phyloP scores from a whole-genome alignment of 164 flowering plant genomes.

The Kingdonia uniflora region DNA sequence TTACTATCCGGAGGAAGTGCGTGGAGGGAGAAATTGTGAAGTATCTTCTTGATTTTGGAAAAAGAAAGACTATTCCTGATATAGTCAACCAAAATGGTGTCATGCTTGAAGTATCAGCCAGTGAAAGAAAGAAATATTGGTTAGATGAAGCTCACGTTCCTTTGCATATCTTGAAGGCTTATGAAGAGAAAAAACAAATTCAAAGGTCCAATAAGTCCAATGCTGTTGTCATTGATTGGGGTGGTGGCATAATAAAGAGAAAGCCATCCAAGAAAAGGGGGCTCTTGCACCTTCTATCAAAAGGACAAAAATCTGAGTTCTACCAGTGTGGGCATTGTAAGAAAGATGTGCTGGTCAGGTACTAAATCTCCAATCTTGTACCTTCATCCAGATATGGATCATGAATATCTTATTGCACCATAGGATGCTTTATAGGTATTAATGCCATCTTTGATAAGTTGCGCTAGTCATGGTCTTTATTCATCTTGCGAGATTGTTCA shows the following conservation, averaged over 20 bases:
- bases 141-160: slow-evolving; percentile 74
- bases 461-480: too few relatives aligned
- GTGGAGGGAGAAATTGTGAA: slow-evolving; percentile 41
- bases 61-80: slow-evolving; percentile 75
- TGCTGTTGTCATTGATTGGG: slow-evolving; percentile 21
- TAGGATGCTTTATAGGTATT: too few relatives aligned
- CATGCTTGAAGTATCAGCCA: slow-evolving; percentile 48
- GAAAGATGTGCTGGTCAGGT: slow-evolving; percentile 73
- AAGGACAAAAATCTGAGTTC: slow-evolving; percentile 46
- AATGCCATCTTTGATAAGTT: too few relatives aligned
- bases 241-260: slow-evolving; percentile 16
- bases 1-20: slow-evolving; percentile 55
- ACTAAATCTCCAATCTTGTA: too few relatives aligned
- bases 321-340: slow-evolving; percentile 77
- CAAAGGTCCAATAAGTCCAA: slow-evolving; percentile 32
- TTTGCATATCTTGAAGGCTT: slow-evolving; percentile 66
- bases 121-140: slow-evolving; percentile 85
- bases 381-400: neutral
- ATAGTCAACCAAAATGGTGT: slow-evolving; percentile 56
- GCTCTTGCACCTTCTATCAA: slow-evolving; percentile 50
- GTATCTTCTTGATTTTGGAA: slow-evolving; percentile 96
- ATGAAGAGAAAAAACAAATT: slow-evolving; percentile 66
- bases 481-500: too few relatives aligned
- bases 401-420: neutral
- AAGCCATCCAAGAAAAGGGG: slow-evolving; percentile 29